Evolutionary conservation across 495 filamentous ascomycete genomes (phyloP).

Genomic region (Neurospora hispaniola): DNA sequence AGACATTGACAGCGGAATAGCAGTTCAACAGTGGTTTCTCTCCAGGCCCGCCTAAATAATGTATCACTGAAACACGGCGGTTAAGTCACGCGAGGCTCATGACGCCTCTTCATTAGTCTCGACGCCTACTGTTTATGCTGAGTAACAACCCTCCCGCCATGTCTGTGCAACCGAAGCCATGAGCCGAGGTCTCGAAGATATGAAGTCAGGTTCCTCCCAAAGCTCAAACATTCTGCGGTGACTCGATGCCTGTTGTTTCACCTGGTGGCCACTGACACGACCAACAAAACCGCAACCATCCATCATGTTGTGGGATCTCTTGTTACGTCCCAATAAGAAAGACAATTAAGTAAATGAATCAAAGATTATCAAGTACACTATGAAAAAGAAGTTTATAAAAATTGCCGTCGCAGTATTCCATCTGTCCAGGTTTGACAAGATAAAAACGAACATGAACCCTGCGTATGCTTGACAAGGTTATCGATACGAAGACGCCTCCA

Average conservation of each 20-base stretch:
- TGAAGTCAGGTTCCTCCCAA: neutral
- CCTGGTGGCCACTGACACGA: conserved; percentile 10
- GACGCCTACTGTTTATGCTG: neutral
- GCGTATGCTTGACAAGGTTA: neutral
- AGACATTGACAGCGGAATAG: neutral
- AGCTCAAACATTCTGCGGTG: neutral
- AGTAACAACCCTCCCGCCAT: neutral
- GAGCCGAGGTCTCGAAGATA: neutral
- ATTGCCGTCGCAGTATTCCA: neutral
- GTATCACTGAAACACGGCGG: neutral
- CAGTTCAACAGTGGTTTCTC: neutral
- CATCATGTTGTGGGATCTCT: neutral
- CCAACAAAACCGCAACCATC: neutral
- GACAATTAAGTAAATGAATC: too few species aligned
- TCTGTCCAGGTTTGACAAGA: neutral
- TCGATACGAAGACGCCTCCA: neutral
- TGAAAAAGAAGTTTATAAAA: neutral
- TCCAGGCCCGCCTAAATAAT: neutral
- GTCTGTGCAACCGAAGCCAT: neutral
- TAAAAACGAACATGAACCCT: neutral
- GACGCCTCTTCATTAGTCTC: neutral
- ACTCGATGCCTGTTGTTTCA: conserved; percentile 14
- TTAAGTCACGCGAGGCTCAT: neutral
- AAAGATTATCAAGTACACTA: too few species aligned
- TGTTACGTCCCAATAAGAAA: neutral